Base-by-base conservation (phyloP, 2,329 filamentous ascomycete species). In the Dissoconium aciculare region DNA sequence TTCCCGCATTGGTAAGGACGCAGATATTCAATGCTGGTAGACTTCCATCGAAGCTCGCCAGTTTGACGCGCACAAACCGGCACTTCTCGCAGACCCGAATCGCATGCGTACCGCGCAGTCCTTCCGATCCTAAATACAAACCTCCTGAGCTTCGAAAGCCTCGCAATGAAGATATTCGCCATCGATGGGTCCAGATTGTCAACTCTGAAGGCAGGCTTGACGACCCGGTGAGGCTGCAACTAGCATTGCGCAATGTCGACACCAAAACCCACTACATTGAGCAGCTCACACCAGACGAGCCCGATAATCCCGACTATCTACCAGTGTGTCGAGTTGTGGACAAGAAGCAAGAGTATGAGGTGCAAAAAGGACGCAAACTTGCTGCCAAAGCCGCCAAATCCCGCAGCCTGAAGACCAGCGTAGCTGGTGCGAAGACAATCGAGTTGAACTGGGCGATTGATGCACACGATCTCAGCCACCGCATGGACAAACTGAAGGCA, bases 401-500 rank as follows among this genome's bases (percentile, higher is more conserved):
- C 44, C 60, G 50, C 41, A 58, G 52, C 31, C 59, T 60, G 27
- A 57, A 59, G 35, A 27, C 12, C 8, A 27, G 26, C 14, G 43
- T 49, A 12, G 47, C 58, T 19, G 64, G 62, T 41, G 50, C 55
- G 11, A 94, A 94, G 59, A 76, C 77, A 50, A 55, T 94, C n/a
- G 85, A 94, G 58, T 45, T 95, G 45, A 87, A 83, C 54, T 95
- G 85, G 85, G 74, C 77, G 17, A 91, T 92, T 47, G 74, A 74
- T 37, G 50, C 56, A 9, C 69, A 87, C 50, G 85, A 94, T 59
- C 54, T 93, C 31, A 58, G 58, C n/a, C 75, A 80, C 52, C 70
- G 76, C 49, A 52, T 89, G 53, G 68, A 68, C 47, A 71, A 73
- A 57, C 53, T 87, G 46, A 57, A 57, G 38, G 64, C 59, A 32